These are phyloP conservation scores for Suillus subluteus DNA, from an alignment of 768 basidiomycete genomes.

Conservation along the genomic window DNA sequence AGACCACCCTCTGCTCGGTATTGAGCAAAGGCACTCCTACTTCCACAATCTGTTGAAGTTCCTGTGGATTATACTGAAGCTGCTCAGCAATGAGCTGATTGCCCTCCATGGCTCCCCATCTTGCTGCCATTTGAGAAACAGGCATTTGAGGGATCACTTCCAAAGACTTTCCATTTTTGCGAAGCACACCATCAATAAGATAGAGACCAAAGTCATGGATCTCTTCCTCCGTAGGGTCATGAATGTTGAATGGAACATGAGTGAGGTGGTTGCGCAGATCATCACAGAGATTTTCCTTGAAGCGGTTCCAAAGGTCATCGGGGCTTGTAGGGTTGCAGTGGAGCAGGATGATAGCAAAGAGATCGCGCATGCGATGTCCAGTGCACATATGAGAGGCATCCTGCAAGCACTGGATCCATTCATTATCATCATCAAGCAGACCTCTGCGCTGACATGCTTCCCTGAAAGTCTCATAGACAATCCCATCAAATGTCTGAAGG, in stretches of 20 bases:
- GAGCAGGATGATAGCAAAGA: slow-evolving; percentile 46
- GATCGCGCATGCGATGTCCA: slow-evolving; percentile 35
- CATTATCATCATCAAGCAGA: slow-evolving; percentile 50
- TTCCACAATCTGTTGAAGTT: background rate
- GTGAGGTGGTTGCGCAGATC: slow-evolving; percentile 36
- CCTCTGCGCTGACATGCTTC: slow-evolving; percentile 46
- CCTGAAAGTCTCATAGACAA: slow-evolving; percentile 34
- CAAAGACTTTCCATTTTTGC: slow-evolving; percentile 16
- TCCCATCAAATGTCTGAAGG: slow-evolving; percentile 28
- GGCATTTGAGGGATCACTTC: slow-evolving; percentile 24
- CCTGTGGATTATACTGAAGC: background rate
- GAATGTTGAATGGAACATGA: slow-evolving; percentile 1
- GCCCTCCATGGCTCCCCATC: slow-evolving; percentile 23
- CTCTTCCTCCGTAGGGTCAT: slow-evolving; percentile 32
- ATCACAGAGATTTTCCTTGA: slow-evolving; percentile 42
- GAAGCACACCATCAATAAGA: slow-evolving; percentile 35
- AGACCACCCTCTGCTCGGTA: slow-evolving; percentile 32
- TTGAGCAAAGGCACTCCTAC: slow-evolving; percentile 26
- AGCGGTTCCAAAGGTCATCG: slow-evolving; percentile 38
- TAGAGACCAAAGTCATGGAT: slow-evolving; percentile 47
- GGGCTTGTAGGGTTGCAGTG: slow-evolving; percentile 40
- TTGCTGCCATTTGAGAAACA: slow-evolving; percentile 3
- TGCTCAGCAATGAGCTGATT: slow-evolving; percentile 25
- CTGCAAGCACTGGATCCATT: slow-evolving; percentile 45
- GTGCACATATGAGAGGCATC: slow-evolving; percentile 45